Evolutionary conservation across 1,139 yeast species (phyloP).

Genomic region (Yamadazyma aaseri): DNA sequence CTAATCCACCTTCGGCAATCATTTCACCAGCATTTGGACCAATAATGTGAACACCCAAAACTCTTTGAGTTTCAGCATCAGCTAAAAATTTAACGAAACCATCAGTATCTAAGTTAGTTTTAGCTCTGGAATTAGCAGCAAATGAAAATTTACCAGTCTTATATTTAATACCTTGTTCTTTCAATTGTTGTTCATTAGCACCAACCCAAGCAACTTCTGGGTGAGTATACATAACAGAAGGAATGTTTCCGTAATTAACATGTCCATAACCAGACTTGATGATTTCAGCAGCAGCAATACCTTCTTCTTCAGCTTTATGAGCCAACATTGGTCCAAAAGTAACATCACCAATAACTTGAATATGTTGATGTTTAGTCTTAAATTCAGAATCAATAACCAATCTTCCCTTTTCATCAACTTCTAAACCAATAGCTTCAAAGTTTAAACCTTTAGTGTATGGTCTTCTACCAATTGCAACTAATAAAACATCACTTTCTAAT

Average conservation of each 20-base stretch:
- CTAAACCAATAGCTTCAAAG: constrained; percentile 86
- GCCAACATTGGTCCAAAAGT: constrained; percentile 99
- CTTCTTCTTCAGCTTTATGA: constrained; percentile 99
- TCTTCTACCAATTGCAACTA: constrained; percentile 98
- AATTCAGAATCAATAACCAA: constrained; percentile 91
- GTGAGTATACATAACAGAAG: constrained; percentile 97
- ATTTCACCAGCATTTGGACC: constrained; percentile 99
- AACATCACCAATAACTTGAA: constrained; percentile 96
- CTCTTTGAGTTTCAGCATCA: constrained; percentile 96
- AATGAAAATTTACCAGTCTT: constrained; percentile 98
- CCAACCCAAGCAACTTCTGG: constrained; percentile 99
- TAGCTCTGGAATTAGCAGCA: constrained; percentile 98
- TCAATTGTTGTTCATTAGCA: constrained; percentile 90
- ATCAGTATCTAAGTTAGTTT: constrained; percentile 95
- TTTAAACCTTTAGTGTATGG: constrained; percentile 91
- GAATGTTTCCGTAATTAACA: constrained; percentile 96
- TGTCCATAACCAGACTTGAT: constrained; percentile 94
- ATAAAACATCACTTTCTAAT: constrained; percentile 85
- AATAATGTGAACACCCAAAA: constrained; percentile 93
- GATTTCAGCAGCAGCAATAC: constrained; percentile 96
- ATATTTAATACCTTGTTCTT: constrained; percentile 89
- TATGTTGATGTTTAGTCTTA: constrained; percentile 89
- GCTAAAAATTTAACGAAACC: constrained; percentile 96
- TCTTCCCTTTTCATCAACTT: constrained; percentile 88
- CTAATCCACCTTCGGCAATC: constrained; percentile 98